Conservation (phyloP, 2,329 filamentous ascomycete species). For the Alternaria dauci region DNA sequence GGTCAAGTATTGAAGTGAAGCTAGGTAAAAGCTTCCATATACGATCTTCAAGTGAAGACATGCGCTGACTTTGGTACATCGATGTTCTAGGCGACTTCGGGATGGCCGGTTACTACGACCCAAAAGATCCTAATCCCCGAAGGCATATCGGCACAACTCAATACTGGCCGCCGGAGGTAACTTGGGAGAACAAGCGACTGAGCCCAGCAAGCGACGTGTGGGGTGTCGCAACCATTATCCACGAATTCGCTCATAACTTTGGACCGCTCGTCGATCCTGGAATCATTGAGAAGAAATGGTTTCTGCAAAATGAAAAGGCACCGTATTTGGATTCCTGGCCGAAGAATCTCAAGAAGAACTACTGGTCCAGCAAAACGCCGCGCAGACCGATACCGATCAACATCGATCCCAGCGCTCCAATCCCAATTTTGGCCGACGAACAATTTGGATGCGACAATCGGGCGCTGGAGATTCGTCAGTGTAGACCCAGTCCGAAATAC, state of each 20-base stretch:
- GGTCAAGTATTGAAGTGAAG: constrained; percentile 59
- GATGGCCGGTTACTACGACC: constrained; percentile 66
- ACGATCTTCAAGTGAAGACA: not conserved
- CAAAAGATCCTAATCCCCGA: not conserved
- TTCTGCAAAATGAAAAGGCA: not conserved
- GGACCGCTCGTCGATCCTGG: constrained; percentile 20
- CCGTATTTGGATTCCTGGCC: constrained; percentile 9
- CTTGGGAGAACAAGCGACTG: constrained; percentile 21
- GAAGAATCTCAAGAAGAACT: constrained; percentile 2
- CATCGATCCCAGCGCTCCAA: not conserved
- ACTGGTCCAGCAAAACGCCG: constrained; percentile 20
- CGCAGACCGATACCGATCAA: constrained; percentile 24
- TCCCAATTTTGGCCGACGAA: not conserved
- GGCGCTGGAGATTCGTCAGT: not conserved
- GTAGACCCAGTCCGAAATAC: constrained; percentile 24
- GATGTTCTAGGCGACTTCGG: constrained; percentile 67
- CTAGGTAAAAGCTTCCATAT: constrained; percentile 50
- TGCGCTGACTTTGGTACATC: not conserved
- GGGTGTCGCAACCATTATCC: constrained; percentile 35
- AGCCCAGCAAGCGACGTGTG: constrained; percentile 36
- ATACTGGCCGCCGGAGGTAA: constrained; percentile 34
- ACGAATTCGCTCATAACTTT: constrained; percentile 31
- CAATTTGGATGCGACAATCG: constrained; percentile 3
- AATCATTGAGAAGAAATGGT: constrained; percentile 6
- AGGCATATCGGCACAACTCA: constrained; percentile 20